phyloP scores from a whole-genome alignment of 164 flowering plant genomes.

The Paratinospora sagittata region DNA sequence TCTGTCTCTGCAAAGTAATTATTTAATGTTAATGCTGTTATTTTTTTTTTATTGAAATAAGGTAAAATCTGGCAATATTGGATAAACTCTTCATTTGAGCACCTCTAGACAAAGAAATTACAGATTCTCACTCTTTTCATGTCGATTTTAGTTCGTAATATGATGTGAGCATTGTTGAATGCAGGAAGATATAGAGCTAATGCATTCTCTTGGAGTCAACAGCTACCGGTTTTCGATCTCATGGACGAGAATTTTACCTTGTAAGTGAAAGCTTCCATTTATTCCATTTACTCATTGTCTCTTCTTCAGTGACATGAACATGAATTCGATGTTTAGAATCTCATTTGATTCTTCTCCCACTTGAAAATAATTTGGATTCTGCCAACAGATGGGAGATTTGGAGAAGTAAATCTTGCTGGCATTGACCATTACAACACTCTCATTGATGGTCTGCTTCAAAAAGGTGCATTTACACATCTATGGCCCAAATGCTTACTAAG shows the following conservation, averaged over 20 bases:
- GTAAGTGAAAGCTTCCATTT: background rate
- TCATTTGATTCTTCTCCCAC: background rate
- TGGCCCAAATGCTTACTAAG: background rate
- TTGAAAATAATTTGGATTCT: background rate
- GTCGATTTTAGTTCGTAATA: background rate
- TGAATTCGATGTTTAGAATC: background rate
- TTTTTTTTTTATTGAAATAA: no score
- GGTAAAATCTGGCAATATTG: no score
- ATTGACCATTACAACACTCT: conserved; percentile 40
- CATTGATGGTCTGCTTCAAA: conserved; percentile 43
- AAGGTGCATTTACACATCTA: conserved; percentile 22
- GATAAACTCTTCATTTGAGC: no score
- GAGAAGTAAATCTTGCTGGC: conserved; percentile 39
- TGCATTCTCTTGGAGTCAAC: conserved; percentile 54
- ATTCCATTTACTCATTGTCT: background rate
- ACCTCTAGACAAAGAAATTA: no score
- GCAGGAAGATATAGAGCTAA: conserved; percentile 64
- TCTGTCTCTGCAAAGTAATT: no score
- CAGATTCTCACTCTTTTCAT: background rate
- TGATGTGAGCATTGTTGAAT: background rate
- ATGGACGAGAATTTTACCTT: conserved; percentile 34
- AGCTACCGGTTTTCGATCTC: conserved; percentile 67
- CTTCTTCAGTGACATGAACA: background rate
- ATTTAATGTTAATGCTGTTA: no score
- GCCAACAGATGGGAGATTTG: conserved; percentile 51